Percentiles rank a stretch among this genome's conserved stretches.
phyloP scores from a whole-genome alignment of 768 basidiomycete species.

The Chalciporus piperatus region DNA sequence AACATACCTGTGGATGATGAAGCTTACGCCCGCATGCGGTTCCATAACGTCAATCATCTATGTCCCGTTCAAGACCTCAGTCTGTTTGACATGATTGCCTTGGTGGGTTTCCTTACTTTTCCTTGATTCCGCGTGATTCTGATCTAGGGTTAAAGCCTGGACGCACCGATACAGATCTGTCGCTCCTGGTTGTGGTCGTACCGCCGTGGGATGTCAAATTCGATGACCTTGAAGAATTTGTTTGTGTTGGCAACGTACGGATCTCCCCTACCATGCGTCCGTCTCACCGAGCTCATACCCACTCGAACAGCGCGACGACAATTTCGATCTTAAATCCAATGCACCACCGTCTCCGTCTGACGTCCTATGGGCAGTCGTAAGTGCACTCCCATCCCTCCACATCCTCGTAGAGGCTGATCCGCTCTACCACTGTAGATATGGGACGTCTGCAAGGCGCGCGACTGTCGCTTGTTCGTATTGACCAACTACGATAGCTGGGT shows the following conservation, averaged over 20 bases:
- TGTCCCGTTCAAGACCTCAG: background rate
- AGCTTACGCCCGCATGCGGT: background rate
- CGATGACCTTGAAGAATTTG: conserved; percentile 6
- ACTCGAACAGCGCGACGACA: background rate
- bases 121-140: background rate
- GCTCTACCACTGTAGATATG: conserved; percentile 8
- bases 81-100: conserved; percentile 7
- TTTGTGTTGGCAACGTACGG: conserved; percentile 2
- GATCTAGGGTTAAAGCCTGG: background rate
- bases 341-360: background rate
- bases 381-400: background rate
- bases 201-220: conserved; percentile 2
- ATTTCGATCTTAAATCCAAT: conserved; percentile 1
- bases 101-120: background rate
- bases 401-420: background rate
- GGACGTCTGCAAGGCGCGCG: conserved; percentile 9
- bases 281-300: background rate
- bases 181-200: conserved; percentile 1
- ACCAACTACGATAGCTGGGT: conserved; percentile 18
- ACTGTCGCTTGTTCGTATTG: conserved; percentile 14
- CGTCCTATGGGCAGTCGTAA: conserved; percentile 15
- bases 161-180: background rate
- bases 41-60: conserved; percentile 8
- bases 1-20: background rate
- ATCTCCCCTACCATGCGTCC: background rate